Conservation (phyloP, 331 rosid genomes). For the Quercus phellos region DNA sequence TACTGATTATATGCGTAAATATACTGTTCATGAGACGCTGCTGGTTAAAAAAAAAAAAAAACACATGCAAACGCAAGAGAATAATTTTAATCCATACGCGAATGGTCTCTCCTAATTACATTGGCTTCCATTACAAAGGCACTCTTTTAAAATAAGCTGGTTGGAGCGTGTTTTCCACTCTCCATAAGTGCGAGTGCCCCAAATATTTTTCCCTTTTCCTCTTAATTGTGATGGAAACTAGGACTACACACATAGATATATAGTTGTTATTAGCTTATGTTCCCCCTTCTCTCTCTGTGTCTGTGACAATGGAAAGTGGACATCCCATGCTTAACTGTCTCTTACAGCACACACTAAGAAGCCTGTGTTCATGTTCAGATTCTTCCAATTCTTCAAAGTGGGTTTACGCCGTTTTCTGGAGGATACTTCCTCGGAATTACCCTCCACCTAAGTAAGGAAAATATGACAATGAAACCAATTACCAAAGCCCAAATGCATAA, state of each 20-base stretch:
- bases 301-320: conserved; percentile 58
- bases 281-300: neutral
- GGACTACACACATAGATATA: neutral
- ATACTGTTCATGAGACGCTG: too few relatives aligned
- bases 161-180: conserved; percentile 24
- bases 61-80: too few relatives aligned
- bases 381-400: conserved; percentile 63
- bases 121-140: neutral
- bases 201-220: neutral
- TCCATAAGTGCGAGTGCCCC: conserved; percentile 20
- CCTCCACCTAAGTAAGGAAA: conserved; percentile 81
- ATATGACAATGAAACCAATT: conserved; percentile 7
- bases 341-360: conserved; percentile 68
- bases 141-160: conserved; percentile 1
- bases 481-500: neutral
- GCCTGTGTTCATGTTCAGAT: conserved; percentile 48
- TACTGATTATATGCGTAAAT: too few relatives aligned
- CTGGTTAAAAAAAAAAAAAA: too few relatives aligned
- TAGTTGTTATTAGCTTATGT: neutral
- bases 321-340: conserved; percentile 67
- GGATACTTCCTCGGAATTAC: conserved; percentile 70
- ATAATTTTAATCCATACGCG: too few relatives aligned
- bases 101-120: too few relatives aligned
- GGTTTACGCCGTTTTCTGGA: conserved; percentile 87
- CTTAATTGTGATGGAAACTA: conserved; percentile 11